phyloP scores from a whole-genome alignment of 2,329 filamentous ascomycete species.

The Botrytis squamosa region DNA sequence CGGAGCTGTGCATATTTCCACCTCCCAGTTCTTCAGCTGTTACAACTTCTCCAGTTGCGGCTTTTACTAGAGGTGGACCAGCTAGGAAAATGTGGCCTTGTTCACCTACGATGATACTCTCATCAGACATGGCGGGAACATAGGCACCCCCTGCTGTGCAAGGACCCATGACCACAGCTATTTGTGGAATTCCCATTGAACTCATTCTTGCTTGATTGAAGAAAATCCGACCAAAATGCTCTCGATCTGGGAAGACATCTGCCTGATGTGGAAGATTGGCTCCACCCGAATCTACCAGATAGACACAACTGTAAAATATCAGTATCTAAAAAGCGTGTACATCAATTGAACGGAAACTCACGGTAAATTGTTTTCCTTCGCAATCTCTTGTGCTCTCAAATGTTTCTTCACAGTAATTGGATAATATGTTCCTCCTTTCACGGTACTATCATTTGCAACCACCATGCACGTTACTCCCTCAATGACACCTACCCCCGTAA shows the following conservation, averaged over 20 bases:
- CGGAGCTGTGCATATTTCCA: constrained; percentile 82
- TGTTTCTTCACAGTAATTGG: constrained; percentile 98
- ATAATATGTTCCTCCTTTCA: constrained; percentile 96
- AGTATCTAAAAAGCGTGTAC: neutral
- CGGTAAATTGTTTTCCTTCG: constrained; percentile 78
- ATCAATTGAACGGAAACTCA: constrained; percentile 41
- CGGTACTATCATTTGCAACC: constrained; percentile 93
- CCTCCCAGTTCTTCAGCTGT: constrained; percentile 89
- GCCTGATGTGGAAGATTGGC: constrained; percentile 94
- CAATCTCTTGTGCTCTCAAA: constrained; percentile 84
- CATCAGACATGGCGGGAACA: constrained; percentile 95
- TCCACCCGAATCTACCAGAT: constrained; percentile 92
- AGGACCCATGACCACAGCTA: constrained; percentile 94
- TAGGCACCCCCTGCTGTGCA: constrained; percentile 96
- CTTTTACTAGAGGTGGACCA: constrained; percentile 90
- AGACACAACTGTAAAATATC: constrained; percentile 65
- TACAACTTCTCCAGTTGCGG: constrained; percentile 90
- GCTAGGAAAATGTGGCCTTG: constrained; percentile 98
- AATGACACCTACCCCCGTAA: constrained; percentile 87
- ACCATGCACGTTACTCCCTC: constrained; percentile 91
- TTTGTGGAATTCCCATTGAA: constrained; percentile 81
- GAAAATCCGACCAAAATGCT: constrained; percentile 95
- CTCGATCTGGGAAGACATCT: constrained; percentile 90
- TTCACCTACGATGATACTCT: constrained; percentile 92
- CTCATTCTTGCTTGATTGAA: constrained; percentile 98